Percentiles rank a stretch among this genome's conserved stretches.
Evolutionary conservation across 2,329 filamentous ascomycete genomes (phyloP).

Genomic region (Rhinocladiella similis): DNA sequence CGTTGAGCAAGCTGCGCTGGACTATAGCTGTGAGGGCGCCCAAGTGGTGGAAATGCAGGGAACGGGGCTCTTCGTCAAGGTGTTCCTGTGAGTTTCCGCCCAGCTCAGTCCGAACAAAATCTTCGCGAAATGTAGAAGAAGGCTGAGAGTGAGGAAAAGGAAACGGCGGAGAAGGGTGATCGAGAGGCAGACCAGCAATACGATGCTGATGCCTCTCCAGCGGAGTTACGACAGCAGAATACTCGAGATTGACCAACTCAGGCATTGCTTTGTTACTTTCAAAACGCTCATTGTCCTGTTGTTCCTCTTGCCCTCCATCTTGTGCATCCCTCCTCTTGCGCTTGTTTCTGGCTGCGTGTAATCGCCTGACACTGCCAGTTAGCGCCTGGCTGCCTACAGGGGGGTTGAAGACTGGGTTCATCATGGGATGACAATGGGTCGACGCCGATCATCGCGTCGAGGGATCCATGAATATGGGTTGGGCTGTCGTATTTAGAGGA

Average conservation of each 20-base stretch:
- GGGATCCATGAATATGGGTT: neutral
- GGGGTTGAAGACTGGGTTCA: slow-evolving; percentile 5
- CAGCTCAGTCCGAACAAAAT: neutral
- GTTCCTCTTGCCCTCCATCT: slow-evolving; percentile 6
- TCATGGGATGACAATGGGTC: neutral
- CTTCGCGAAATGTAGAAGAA: slow-evolving; percentile 27
- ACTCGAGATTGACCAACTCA: slow-evolving; percentile 14
- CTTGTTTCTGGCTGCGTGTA: slow-evolving; percentile 3
- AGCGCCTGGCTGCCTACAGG: slow-evolving; percentile 1
- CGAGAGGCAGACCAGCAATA: slow-evolving; percentile 40
- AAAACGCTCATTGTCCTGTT: slow-evolving; percentile 3
- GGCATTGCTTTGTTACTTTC: neutral
- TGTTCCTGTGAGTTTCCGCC: neutral
- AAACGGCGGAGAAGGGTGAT: slow-evolving; percentile 40
- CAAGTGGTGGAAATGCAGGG: slow-evolving; percentile 56
- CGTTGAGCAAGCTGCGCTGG: slow-evolving; percentile 69
- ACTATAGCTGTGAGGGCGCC: slow-evolving; percentile 68
- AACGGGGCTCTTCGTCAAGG: slow-evolving; percentile 32
- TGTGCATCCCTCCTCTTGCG: slow-evolving; percentile 30
- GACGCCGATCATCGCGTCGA: no score
- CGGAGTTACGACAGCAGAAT: slow-evolving; percentile 36
- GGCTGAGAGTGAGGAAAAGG: slow-evolving; percentile 42
- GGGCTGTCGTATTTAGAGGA: neutral
- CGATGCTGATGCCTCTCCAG: slow-evolving; percentile 46
- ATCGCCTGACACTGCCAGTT: neutral